Evolutionary conservation across 73 alveolate genomes (phyloP).

Genomic region (Effrenium voratum): DNA sequence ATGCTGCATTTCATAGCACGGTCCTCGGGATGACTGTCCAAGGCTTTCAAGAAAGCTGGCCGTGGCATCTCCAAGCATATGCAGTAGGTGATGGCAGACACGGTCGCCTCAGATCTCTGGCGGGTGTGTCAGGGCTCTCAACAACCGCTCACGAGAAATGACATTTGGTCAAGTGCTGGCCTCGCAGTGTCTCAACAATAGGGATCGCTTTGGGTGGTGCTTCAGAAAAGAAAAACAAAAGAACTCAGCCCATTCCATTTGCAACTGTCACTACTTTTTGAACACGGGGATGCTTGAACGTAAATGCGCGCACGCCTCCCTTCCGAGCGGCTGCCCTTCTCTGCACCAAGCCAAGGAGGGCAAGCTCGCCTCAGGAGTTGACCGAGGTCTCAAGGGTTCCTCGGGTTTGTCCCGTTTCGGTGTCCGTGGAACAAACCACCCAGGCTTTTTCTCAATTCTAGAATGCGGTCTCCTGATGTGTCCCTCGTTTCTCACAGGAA

Average conservation of each 20-base stretch:
- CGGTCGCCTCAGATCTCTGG: slow-evolving; percentile 9
- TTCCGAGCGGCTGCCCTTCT: not conserved
- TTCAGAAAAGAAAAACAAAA: not conserved
- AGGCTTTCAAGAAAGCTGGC: slow-evolving; percentile 35
- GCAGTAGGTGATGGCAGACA: slow-evolving; percentile 65
- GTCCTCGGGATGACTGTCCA: slow-evolving; percentile 69
- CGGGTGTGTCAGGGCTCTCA: not conserved
- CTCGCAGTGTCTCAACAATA: too few species aligned
- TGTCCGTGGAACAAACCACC: too few species aligned
- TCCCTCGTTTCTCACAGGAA: too few species aligned
- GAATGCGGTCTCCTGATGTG: too few species aligned
- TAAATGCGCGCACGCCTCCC: too few species aligned
- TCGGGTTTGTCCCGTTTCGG: too few species aligned
- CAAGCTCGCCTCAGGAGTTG: slow-evolving; percentile 48
- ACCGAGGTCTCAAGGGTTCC: not conserved
- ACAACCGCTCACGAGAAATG: not conserved
- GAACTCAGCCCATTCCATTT: not conserved
- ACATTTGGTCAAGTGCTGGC: not conserved
- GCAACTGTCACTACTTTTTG: too few species aligned
- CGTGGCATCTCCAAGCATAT: slow-evolving; percentile 82
- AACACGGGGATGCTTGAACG: too few species aligned
- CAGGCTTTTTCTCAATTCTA: too few species aligned
- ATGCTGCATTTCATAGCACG: not conserved
- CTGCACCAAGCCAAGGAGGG: slow-evolving; percentile 71
- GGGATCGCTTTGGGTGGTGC: too few species aligned